Percentiles rank a stretch among this genome's conserved stretches.
These are phyloP conservation scores for Crithidia mellificae DNA, from an alignment of 208 protist genomes.

Conservation along the genomic window DNA sequence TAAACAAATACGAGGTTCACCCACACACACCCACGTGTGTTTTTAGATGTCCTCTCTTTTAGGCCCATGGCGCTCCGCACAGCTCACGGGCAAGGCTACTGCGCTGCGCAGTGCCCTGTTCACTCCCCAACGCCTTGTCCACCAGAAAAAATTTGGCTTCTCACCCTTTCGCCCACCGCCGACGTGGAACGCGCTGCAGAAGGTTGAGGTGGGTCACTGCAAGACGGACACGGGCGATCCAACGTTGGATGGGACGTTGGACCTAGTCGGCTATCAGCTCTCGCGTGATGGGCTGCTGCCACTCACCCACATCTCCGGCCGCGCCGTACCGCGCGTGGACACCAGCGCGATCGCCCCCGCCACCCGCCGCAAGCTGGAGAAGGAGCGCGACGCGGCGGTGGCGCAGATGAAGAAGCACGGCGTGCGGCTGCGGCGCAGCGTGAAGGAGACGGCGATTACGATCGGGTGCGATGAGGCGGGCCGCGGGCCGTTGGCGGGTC, in stretches of 20 bases:
- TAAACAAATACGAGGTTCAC: neutral
- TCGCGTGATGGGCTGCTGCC: constrained; percentile 82
- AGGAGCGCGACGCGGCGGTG: constrained; percentile 50
- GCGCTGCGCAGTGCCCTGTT: constrained; percentile 22
- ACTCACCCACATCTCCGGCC: constrained; percentile 39
- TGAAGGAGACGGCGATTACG: constrained; percentile 82
- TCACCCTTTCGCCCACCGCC: constrained; percentile 40
- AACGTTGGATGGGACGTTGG: constrained; percentile 83
- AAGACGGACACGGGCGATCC: constrained; percentile 64
- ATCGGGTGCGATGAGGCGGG: constrained; percentile 92
- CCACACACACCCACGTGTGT: neutral
- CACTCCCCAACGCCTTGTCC: constrained; percentile 22
- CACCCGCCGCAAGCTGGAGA: constrained; percentile 46
- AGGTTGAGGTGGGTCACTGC: constrained; percentile 59
- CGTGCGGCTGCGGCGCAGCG: constrained; percentile 75
- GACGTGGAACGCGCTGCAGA: constrained; percentile 75
- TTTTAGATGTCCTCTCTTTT: neutral
- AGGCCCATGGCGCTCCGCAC: constrained; percentile 6
- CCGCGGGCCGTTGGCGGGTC: constrained; percentile 84
- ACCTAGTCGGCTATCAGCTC: constrained; percentile 85
- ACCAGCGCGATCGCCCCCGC: constrained; percentile 32
- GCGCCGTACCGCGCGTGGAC: constrained; percentile 22
- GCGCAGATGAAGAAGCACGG: constrained; percentile 68
- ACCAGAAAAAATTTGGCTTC: constrained; percentile 24
- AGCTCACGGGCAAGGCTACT: neutral